Percentiles rank a stretch among this genome's conserved stretches.
phyloP scores from a whole-genome alignment of 345 rosid genomes.

The Clarkia xantiana region DNA sequence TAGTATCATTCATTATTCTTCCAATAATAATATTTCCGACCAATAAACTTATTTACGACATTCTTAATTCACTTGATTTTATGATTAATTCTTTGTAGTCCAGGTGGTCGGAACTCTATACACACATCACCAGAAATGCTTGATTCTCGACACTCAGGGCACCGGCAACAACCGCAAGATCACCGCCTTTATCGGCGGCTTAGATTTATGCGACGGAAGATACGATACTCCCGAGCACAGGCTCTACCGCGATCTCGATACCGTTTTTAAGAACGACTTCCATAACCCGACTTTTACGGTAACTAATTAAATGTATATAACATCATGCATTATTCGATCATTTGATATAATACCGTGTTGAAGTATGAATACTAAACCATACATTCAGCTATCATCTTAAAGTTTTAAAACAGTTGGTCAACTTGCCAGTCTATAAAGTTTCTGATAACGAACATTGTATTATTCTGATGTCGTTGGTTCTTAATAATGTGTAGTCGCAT shows the following conservation, averaged over 20 bases:
- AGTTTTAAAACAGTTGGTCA: no score
- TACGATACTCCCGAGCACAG: constrained; percentile 72
- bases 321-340: not conserved
- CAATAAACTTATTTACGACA: not conserved
- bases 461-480: not conserved
- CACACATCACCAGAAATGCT: constrained; percentile 67
- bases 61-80: constrained; percentile 6
- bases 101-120: constrained; percentile 73
- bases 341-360: no score
- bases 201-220: constrained; percentile 66
- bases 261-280: constrained; percentile 33
- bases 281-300: constrained; percentile 59
- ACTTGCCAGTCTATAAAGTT: no score
- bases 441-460: no score
- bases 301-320: constrained; percentile 10
- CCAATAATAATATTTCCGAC: no score
- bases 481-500: constrained; percentile 18
- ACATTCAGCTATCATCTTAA: no score
- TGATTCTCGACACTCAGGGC: constrained; percentile 44
- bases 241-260: constrained; percentile 35
- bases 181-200: constrained; percentile 56
- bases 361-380: no score
- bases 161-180: constrained; percentile 43
- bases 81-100: constrained; percentile 28
- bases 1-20: not conserved